These are phyloP conservation scores for Boletus huronensis DNA, from an alignment of 768 basidiomycete genomes.

Conservation along the genomic window DNA sequence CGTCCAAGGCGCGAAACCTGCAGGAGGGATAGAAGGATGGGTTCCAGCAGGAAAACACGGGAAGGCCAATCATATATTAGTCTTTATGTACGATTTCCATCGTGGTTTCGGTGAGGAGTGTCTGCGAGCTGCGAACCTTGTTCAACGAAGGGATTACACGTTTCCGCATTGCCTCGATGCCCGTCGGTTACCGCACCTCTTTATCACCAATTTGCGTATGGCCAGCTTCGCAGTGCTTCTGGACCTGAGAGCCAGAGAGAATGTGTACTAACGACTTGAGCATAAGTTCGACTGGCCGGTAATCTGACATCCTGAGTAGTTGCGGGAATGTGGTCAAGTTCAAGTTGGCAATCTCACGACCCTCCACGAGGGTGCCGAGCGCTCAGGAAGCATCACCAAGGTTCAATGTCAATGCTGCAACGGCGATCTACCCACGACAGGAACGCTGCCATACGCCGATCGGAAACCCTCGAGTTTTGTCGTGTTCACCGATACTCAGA, in stretches of 20 bases:
- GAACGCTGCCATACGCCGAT: constrained; percentile 9
- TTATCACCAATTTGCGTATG: constrained; percentile 21
- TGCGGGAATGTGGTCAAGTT: background rate
- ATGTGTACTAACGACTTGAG: background rate
- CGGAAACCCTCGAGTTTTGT: constrained; percentile 1
- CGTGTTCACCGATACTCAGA: background rate
- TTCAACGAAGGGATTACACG: constrained; percentile 15
- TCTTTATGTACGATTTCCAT: constrained; percentile 33
- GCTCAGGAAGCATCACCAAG: background rate
- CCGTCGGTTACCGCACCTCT: constrained; percentile 29
- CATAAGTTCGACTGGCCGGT: background rate
- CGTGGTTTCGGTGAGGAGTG: constrained; percentile 35
- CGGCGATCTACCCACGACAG: constrained; percentile 19
- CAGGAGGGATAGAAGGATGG: constrained; percentile 8
- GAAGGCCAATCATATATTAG: constrained; percentile 6
- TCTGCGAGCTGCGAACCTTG: constrained; percentile 18
- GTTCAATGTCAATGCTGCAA: background rate
- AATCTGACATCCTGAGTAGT: background rate
- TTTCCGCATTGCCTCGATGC: constrained; percentile 32
- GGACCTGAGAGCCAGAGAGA: constrained; percentile 8
- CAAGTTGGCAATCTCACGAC: constrained; percentile 8
- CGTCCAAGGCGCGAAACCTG: constrained; percentile 13
- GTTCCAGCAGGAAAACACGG: constrained; percentile 18
- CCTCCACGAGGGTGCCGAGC: background rate
- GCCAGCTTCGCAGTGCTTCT: constrained; percentile 20